phyloP scores from a whole-genome alignment of 768 basidiomycete genomes.

The Flagelloscypha sp. region DNA sequence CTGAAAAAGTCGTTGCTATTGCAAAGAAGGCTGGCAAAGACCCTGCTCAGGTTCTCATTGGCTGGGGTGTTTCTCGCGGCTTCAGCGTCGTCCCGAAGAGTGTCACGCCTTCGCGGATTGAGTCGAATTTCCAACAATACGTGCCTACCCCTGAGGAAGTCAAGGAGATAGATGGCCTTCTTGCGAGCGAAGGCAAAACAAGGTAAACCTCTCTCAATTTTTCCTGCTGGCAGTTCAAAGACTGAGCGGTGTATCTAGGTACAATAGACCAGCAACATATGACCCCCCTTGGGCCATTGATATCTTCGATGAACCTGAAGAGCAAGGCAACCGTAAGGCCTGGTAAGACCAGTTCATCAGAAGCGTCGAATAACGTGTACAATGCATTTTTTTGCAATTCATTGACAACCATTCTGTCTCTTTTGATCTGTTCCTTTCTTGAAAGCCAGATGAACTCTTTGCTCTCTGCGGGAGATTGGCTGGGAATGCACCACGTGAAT shows the following conservation, averaged over 20 bases:
- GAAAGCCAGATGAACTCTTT: too few relatives aligned
- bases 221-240: not conserved
- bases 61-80: constrained; percentile 71
- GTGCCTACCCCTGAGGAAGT: constrained; percentile 60
- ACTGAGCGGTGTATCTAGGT: constrained; percentile 23
- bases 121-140: constrained; percentile 73
- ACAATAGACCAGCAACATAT: constrained; percentile 60
- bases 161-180: constrained; percentile 46
- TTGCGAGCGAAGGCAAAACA: constrained; percentile 37
- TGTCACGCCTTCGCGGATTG: constrained; percentile 61
- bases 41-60: constrained; percentile 75
- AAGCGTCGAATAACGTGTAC: too few relatives aligned
- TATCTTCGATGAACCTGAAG: constrained; percentile 57
- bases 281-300: constrained; percentile 62
- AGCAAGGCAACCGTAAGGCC: too few relatives aligned
- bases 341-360: too few relatives aligned
- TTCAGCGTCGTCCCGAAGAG: constrained; percentile 83
- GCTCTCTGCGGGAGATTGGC: too few relatives aligned
- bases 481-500: too few relatives aligned
- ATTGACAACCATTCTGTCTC: too few relatives aligned
- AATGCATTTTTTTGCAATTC: too few relatives aligned
- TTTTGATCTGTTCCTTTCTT: too few relatives aligned
- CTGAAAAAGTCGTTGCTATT: constrained; percentile 51
- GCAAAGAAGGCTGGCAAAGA: constrained; percentile 57
- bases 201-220: constrained; percentile 10